Base-by-base conservation (phyloP, 768 basidiomycete genomes). In the Termitomyces sp. region DNA sequence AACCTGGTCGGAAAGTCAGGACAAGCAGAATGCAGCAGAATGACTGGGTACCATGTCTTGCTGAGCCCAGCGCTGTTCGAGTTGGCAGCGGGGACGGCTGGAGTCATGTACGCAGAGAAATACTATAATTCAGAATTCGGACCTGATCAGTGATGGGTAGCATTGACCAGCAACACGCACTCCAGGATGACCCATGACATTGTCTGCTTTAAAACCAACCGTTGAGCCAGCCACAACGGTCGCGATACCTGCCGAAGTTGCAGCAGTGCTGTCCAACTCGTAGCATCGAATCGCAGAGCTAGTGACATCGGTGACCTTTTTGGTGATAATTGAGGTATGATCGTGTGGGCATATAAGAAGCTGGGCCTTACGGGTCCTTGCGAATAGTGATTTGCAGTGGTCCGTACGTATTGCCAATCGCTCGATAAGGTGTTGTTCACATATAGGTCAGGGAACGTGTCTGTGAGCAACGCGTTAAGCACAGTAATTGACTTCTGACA, bases 51-150 rank as follows among this genome's bases (percentile, higher is more conserved):
- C 74, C 77, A 79, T 16, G 74, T 77, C 58, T 69, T 72, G n/a
- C 74, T 75, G 8, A 73, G 69, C 8, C 76, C 79, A n/a, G 77
- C 79, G 33, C 59, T 66, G 57, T 69, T 69, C 44, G 72, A 74
- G 58, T 74, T 73, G 49, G 72, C 71, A 18, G 71, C 69, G 28
- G 72, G 72, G 36, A 57, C 63, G 4, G 73, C 73, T 9, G 69
- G 54, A 9, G 64, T 70, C 70, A 74, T 62, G 52, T 73, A 73
- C 4, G 71, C 73, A 20, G 71, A 73, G 60, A 72, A 70, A 48
- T 70, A 74, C 71, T 70, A 50, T 48, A 9, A n/a, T 20, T 20
- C 10, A 41, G 16, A 20, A n/a, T 20, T 20, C 10, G 38, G 16
- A 26, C 53, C 18, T 50, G 3, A 6, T 41, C 20, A 16, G 5